A percentile compares a stretch with the other conserved stretches of the same genome.
Evolutionary conservation across 2,329 filamentous ascomycete genomes (phyloP).

Genomic region (Nothomitra cinnamomea): DNA sequence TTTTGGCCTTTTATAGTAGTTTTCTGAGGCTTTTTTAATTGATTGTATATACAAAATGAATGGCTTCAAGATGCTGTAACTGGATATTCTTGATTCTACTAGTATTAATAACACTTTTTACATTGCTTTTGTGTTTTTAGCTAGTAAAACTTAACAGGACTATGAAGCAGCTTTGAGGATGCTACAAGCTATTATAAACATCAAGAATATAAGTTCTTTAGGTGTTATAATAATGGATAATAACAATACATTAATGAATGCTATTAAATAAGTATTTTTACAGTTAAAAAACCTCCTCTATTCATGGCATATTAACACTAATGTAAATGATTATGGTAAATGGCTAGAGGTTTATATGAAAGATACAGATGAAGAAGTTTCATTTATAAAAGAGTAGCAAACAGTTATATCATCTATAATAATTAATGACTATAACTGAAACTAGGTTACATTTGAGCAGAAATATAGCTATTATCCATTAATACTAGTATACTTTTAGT

Average conservation of each 20-base stretch:
- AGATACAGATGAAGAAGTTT: background rate
- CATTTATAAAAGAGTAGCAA: background rate
- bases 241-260: background rate
- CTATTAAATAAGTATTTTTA: background rate
- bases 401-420: background rate
- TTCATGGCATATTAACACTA: background rate
- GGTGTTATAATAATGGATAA: conserved; percentile 1
- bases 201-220: background rate
- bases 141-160: no score
- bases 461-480: background rate
- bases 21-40: background rate
- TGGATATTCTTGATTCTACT: no score
- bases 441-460: background rate
- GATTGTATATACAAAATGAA: conserved; percentile 4
- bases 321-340: background rate
- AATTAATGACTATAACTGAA: background rate
- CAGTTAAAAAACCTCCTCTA: background rate
- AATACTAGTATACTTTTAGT: background rate
- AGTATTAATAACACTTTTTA: no score
- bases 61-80: no score
- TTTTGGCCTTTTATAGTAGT: background rate
- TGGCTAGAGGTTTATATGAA: background rate
- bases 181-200: background rate
- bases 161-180: no score
- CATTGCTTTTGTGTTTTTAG: no score